phyloP scores from a whole-genome alignment of 768 basidiomycete species.

The Lactarius evosmus region DNA sequence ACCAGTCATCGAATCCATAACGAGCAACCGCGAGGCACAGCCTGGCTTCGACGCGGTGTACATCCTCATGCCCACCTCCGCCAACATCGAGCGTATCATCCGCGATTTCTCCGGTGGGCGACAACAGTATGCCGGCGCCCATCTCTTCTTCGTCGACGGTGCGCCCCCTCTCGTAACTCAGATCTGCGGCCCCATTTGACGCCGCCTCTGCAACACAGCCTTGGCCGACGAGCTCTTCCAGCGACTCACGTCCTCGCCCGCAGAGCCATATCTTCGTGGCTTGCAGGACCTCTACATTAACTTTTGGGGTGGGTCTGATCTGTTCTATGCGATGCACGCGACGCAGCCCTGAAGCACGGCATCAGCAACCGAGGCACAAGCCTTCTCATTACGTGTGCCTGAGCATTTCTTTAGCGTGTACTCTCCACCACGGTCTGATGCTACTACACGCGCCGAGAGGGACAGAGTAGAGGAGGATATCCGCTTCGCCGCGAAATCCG shows the following conservation, averaged over 20 bases:
- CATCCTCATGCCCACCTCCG: constrained; percentile 88
- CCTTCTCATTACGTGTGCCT: constrained; percentile 77
- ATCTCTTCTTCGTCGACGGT: constrained; percentile 95
- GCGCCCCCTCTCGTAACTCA: constrained; percentile 28
- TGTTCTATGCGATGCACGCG: background rate
- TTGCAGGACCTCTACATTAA: constrained; percentile 89
- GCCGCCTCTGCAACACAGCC: constrained; percentile 43
- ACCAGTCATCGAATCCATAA: constrained; percentile 89
- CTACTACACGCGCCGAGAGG: constrained; percentile 62
- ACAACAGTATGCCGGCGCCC: constrained; percentile 77
- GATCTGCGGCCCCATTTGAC: background rate
- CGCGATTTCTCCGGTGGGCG: constrained; percentile 67
- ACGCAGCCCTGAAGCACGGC: background rate
- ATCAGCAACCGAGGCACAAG: constrained; percentile 79
- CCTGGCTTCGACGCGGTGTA: constrained; percentile 89
- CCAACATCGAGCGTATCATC: constrained; percentile 90
- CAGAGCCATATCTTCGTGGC: constrained; percentile 70
- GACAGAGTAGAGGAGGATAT: constrained; percentile 87
- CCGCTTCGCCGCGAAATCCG: constrained; percentile 66
- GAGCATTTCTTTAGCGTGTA: constrained; percentile 85
- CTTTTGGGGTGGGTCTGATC: constrained; percentile 71
- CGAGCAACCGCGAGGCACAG: constrained; percentile 77
- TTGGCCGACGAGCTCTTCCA: constrained; percentile 75
- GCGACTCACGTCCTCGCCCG: constrained; percentile 68
- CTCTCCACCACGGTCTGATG: constrained; percentile 74